phyloP scores from a whole-genome alignment of 345 rosid genomes.

The Sonneratia alba region DNA sequence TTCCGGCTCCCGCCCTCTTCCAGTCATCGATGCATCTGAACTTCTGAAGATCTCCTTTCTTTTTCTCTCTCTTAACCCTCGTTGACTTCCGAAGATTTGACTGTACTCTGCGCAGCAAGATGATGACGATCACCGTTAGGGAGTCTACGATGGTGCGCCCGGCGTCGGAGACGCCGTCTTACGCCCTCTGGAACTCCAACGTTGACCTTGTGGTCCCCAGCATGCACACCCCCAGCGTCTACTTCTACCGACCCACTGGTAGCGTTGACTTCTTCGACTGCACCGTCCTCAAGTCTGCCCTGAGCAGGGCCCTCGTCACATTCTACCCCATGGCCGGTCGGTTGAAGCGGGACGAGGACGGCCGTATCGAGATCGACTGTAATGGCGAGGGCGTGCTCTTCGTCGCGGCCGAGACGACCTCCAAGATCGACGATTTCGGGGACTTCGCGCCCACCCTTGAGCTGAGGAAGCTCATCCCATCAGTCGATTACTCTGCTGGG shows the following conservation, averaged over 20 bases:
- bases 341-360: constrained; percentile 32
- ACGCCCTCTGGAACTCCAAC: constrained; percentile 72
- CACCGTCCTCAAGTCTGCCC: constrained; percentile 47
- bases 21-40: no score
- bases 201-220: constrained; percentile 84
- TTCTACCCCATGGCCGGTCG: constrained; percentile 96
- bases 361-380: constrained; percentile 90
- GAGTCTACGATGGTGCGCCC: constrained; percentile 72
- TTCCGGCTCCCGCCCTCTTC: no score
- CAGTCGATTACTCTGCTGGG: constrained; percentile 79
- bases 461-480: constrained; percentile 76
- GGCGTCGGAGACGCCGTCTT: constrained; percentile 49
- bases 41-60: no score
- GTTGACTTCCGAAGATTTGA: no score
- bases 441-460: constrained; percentile 81
- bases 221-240: constrained; percentile 89
- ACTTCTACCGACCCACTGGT: constrained; percentile 71
- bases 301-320: constrained; percentile 65
- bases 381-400: constrained; percentile 77
- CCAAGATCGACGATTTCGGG: constrained; percentile 66
- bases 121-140: constrained; percentile 50
- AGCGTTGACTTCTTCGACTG: constrained; percentile 59
- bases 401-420: constrained; percentile 64
- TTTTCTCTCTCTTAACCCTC: no score
- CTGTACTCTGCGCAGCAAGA: constrained; percentile 7